Evolutionary conservation across 2,329 filamentous ascomycete genomes (phyloP).

Genomic region (Alternaria arbusti): DNA sequence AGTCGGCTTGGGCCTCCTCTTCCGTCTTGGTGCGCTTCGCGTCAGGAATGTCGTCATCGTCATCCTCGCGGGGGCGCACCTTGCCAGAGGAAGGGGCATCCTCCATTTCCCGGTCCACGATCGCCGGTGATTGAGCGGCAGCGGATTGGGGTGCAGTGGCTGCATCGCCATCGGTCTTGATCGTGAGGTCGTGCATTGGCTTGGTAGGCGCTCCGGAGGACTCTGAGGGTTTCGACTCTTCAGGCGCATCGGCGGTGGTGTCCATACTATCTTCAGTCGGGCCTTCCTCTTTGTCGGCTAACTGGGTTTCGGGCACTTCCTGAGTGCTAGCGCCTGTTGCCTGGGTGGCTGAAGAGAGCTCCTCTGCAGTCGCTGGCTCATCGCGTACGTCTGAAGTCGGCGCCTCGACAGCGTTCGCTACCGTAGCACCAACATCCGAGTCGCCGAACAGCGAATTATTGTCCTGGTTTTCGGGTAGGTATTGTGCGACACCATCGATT

Average conservation of each 20-base stretch:
- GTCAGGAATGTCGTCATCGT: conserved; percentile 64
- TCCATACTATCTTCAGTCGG: conserved; percentile 37
- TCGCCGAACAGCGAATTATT: conserved; percentile 49
- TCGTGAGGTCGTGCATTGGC: conserved; percentile 42
- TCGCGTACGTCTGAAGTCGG: conserved; percentile 46
- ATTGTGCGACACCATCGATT: conserved; percentile 53
- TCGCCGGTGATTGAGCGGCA: conserved; percentile 31
- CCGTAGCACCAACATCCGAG: conserved; percentile 33
- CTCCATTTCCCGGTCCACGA: conserved; percentile 45
- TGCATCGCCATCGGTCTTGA: conserved; percentile 30
- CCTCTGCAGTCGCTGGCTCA: conserved; percentile 24
- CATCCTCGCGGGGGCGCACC: conserved; percentile 69
- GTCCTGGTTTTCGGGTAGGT: conserved; percentile 50
- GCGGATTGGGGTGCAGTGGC: conserved; percentile 17
- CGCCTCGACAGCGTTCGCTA: conserved; percentile 51
- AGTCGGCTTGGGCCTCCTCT: conserved; percentile 42
- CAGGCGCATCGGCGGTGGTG: conserved; percentile 23
- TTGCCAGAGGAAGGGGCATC: conserved; percentile 49
- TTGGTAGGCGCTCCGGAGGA: conserved; percentile 36
- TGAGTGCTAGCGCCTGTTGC: conserved; percentile 36
- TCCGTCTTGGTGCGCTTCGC: conserved; percentile 84
- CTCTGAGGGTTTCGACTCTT: conserved; percentile 16
- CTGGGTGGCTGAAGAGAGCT: conserved; percentile 21
- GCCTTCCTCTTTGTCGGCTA: conserved; percentile 19
- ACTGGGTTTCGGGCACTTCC: conserved; percentile 39